Evolutionary conservation across 2,329 filamentous ascomycete genomes (phyloP), one percentile per base, ranked within the genome.

Genomic region (Trichoderma brevicompactum): DNA sequence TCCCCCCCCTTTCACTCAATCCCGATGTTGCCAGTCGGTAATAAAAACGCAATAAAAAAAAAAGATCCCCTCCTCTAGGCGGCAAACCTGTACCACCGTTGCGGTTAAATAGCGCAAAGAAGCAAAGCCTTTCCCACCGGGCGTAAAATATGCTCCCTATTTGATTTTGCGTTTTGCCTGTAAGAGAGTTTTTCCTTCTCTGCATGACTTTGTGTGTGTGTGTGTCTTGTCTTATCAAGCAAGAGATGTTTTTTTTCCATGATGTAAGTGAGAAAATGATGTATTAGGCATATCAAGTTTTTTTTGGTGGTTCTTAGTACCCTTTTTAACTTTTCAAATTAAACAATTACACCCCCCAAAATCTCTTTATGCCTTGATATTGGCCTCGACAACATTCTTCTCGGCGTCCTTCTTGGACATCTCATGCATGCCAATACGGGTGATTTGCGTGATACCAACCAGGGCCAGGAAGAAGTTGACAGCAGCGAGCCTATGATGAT

Each of bases 381-480:
- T 76, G 66, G 80, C 76, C 75, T 82, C 79, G 61, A 78, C 74
- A 34, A 80, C 79, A 67, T 79, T 77, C 43, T 74, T 71, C n/a
- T 73, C 70, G 28, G 69, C 74, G 34, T 73, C 68, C 81, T 92
- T 88, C 74, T 89, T 79, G 67, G 83, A 84, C 70, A 82, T 79
- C 72, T 89, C 83, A 77, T 89, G 90, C 73, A 86, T 64, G 71
- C 87, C 78, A 74, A 98, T 97, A 73, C 95, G 89, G 70, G 81
- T 81, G 70, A 92, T 84, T 83, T 99, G 95, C 70, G 92, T 85
- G 66, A 92, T 81, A 73, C 95, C 95, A 69, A 97, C 94, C 70
- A 90, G 81, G 73, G 91, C 94, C 72, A 99, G 90, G 85, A 97
- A 96, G 87, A 97, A 97, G 87, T 99, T 99, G 77, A 98, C 95